Evolutionary conservation across 805 yeast species (phyloP), one percentile per base, ranked within the genome.

Genomic region (Nakazawaea ernobii): DNA sequence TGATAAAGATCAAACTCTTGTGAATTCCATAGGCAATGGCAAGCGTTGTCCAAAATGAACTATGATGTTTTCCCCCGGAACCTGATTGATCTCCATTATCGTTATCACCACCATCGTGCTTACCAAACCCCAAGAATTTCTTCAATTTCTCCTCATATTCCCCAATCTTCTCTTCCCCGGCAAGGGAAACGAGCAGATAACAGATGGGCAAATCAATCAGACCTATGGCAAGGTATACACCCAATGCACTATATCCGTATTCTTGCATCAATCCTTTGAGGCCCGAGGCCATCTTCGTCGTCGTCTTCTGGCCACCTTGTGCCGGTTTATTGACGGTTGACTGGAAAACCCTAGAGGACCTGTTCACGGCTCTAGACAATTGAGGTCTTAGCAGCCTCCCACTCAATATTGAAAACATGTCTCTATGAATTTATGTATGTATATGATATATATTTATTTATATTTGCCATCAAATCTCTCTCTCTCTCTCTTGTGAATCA

Each of bases 11-110:
- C 52, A 94, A 73, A 4, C 91, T 79, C 68, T 94, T 94, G 70
- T 94, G 98, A 40, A 94, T 69, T 2, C 96, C 96, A 62, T 94
- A 94, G 0, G 98, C 98, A 45, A 94, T 76, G 10, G 86, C 82
- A 55, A 89, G 80, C 64, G 92, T 97, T 0, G 97, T 85, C 74
- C 87, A 61, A 59, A 89, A 61, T 48, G 82, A 37, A 7, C 65
- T 59, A 17, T 52, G 49, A 20, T 57, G 48, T 30, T 54, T 49
- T 26, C 39, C 57, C 9, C 52, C 52, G 24, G 24, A 20, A 20
- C 24, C 24, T 3, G 24, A 20, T 20, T 20, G 24, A 1, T 49
- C 46, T 13, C 43, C 52, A 8, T 48, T 47, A 6, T 52, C 58
- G 28, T 57, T 62, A 29, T 61, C 30, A 13, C 45, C 52, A 8